Evolutionary conservation across 2,329 filamentous ascomycete species (phyloP).

Genomic region (Coniella vitis): DNA sequence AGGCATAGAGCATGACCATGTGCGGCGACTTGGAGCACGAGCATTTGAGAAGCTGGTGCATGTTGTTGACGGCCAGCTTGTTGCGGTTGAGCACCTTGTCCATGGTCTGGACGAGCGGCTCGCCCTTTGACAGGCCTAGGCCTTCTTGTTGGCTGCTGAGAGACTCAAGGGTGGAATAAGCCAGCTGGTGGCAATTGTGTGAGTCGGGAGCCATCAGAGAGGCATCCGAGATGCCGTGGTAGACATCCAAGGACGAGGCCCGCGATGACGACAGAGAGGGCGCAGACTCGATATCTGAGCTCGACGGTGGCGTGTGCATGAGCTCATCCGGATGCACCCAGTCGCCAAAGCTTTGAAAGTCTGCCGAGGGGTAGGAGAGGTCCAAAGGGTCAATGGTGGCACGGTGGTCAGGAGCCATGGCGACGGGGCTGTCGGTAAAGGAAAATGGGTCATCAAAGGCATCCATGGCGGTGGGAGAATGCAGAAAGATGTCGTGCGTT

Average conservation of each 20-base stretch:
- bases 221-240: conserved; percentile 3
- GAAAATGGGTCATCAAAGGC: conserved; percentile 11
- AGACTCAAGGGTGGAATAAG: conserved; percentile 10
- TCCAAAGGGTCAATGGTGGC: conserved; percentile 13
- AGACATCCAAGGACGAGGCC: conserved; percentile 7
- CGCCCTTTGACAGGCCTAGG: conserved; percentile 1
- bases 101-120: conserved; percentile 14
- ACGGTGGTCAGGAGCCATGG: conserved; percentile 3
- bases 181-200: conserved; percentile 14
- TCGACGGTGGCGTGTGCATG: conserved; percentile 11
- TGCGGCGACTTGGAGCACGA: conserved; percentile 13
- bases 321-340: conserved; percentile 15
- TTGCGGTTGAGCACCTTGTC: conserved; percentile 16
- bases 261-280: conserved; percentile 4
- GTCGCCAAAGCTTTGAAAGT: conserved; percentile 13
- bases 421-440: conserved; percentile 10
- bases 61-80: conserved; percentile 16
- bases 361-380: conserved; percentile 12
- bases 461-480: conserved; percentile 10
- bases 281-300: conserved; percentile 6
- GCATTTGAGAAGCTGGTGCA: conserved; percentile 14
- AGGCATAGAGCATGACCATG: conserved; percentile 15
- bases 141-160: conserved; percentile 10
- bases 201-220: conserved; percentile 6
- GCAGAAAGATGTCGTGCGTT: conserved; percentile 11